Evolutionary conservation across 2,329 filamentous ascomycete species (phyloP).

Genomic region (Venturia nashicola): DNA sequence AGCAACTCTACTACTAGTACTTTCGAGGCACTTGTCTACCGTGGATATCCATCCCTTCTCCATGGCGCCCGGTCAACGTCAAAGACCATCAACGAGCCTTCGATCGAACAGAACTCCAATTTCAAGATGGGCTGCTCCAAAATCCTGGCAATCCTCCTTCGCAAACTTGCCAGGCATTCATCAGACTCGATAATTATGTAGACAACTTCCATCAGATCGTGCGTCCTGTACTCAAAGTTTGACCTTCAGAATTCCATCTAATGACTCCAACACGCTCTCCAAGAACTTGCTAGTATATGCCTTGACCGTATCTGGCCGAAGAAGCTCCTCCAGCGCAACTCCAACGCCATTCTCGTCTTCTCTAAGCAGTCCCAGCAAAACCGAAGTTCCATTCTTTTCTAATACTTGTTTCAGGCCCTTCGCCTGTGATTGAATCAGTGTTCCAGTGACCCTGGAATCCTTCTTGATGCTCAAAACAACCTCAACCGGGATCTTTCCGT

Average conservation of each 20-base stretch:
- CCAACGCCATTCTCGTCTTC: slow-evolving; percentile 13
- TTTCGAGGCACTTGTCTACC: no score
- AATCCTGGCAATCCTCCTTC: background rate
- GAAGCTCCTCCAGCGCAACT: slow-evolving; percentile 13
- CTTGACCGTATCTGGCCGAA: slow-evolving; percentile 17
- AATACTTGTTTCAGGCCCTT: slow-evolving; percentile 13
- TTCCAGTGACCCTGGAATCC: background rate
- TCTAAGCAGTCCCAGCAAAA: slow-evolving; percentile 13
- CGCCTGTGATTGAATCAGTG: slow-evolving; percentile 4
- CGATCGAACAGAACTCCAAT: no score
- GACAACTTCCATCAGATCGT: background rate
- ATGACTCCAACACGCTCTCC: slow-evolving; percentile 20
- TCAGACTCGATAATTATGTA: background rate
- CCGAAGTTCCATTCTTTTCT: slow-evolving; percentile 15
- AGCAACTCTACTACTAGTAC: no score
- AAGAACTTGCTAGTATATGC: slow-evolving; percentile 20
- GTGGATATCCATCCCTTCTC: no score
- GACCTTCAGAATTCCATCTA: slow-evolving; percentile 21
- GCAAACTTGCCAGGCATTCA: background rate
- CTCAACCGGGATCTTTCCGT: slow-evolving; percentile 3
- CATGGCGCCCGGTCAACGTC: no score
- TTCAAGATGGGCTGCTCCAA: background rate
- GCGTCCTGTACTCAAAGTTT: slow-evolving; percentile 12
- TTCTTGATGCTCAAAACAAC: slow-evolving; percentile 2
- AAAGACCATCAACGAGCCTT: no score